phyloP scores from a whole-genome alignment of 2,329 filamentous ascomycete genomes.

The Stagonosporopsis rhizophila region DNA sequence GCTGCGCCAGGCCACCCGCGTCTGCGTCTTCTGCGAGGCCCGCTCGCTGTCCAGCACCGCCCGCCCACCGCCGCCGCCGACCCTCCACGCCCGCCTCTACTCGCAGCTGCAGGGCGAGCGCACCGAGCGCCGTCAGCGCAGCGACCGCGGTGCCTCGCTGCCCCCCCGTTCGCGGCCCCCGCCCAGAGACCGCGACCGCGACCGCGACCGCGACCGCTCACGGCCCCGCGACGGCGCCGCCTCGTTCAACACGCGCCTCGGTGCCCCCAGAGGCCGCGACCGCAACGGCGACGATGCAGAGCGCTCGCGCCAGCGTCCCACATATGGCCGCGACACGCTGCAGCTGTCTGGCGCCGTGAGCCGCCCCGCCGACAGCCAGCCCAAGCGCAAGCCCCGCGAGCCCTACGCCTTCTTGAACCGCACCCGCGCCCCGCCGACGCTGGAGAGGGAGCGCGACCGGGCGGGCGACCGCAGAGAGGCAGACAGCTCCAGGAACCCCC shows the following conservation, averaged over 20 bases:
- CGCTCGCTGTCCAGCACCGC: constrained; percentile 23
- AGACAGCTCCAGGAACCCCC: constrained; percentile 13
- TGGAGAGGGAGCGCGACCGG: constrained; percentile 25
- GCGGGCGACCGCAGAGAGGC: constrained; percentile 8
- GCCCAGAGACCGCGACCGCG: too few relatives aligned
- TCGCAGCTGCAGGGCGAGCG: too few relatives aligned
- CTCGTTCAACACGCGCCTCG: constrained; percentile 10
- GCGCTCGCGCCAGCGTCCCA: constrained; percentile 15
- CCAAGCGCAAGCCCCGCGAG: constrained; percentile 34
- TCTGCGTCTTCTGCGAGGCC: constrained; percentile 55
- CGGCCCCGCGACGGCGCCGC: too few relatives aligned
- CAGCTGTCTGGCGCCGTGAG: constrained; percentile 53
- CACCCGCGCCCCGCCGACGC: constrained; percentile 36
- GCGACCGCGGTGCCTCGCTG: too few relatives aligned
- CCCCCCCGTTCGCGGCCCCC: too few relatives aligned
- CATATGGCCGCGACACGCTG: constrained; percentile 50
- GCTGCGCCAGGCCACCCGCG: constrained; percentile 39
- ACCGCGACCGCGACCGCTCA: too few relatives aligned
- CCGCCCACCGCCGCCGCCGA: background rate
- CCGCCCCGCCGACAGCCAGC: constrained; percentile 22
- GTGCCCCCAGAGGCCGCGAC: constrained; percentile 1
- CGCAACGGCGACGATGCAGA: constrained; percentile 3
- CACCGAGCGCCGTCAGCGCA: too few relatives aligned
- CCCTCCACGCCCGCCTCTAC: too few relatives aligned
- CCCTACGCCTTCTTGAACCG: constrained; percentile 42